These are phyloP conservation scores for Hordeum pubiflorum DNA, from an alignment of 202 grass and related monocot species.

Conservation along the genomic window DNA sequence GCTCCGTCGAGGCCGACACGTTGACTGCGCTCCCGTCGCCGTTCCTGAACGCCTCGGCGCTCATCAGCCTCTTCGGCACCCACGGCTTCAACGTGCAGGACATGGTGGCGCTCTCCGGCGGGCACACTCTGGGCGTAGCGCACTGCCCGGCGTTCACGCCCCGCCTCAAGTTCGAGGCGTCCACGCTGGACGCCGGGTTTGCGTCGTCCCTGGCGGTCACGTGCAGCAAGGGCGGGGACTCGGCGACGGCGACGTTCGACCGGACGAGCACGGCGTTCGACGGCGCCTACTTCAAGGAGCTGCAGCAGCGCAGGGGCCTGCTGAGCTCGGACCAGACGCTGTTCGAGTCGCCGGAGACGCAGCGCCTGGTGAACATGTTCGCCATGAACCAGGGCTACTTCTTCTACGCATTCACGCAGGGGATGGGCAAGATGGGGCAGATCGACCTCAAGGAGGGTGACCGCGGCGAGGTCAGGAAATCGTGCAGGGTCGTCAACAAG, in stretches of 20 bases:
- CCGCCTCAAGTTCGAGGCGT: conserved; percentile 25
- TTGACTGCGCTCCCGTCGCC: conserved; percentile 48
- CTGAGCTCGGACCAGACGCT: conserved; percentile 75
- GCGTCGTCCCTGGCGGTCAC: conserved; percentile 15
- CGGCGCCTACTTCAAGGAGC: conserved; percentile 51
- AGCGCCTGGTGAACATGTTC: conserved; percentile 43
- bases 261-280: conserved; percentile 51
- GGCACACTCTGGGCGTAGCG: conserved; percentile 69
- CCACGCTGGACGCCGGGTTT: conserved; percentile 43
- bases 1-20: conserved; percentile 53
- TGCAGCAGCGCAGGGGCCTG: conserved; percentile 51
- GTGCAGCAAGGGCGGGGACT: conserved; percentile 43
- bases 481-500: conserved; percentile 49
- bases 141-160: conserved; percentile 52
- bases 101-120: conserved; percentile 71
- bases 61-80: conserved; percentile 39
- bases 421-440: conserved; percentile 85
- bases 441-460: conserved; percentile 64
- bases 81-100: conserved; percentile 44
- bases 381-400: conserved; percentile 61
- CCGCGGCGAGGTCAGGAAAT: conserved; percentile 55
- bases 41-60: conserved; percentile 30
- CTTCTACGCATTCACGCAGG: conserved; percentile 72
- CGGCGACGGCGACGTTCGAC: conserved; percentile 52
- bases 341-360: conserved; percentile 51